Base-by-base conservation (phyloP, 208 protist species). In the Naegleria lovaniensis region DNA sequence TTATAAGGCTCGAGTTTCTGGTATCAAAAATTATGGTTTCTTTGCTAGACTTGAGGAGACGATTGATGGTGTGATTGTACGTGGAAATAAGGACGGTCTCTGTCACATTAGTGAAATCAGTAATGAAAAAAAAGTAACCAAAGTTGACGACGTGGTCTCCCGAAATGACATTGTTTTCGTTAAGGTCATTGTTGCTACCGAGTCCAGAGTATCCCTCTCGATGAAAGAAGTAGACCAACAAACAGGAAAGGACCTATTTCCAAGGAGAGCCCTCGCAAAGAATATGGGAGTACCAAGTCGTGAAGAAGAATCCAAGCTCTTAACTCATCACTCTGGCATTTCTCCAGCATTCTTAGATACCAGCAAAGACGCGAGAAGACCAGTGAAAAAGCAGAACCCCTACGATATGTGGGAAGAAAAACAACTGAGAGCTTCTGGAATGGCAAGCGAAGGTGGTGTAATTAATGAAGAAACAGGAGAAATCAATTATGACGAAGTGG, bases 211-310 rank as follows among this genome's bases (percentile, higher is more conserved):
- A 22, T 90, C 87, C 40, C 91, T 98, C 15, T 94, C 92, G 33
- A 96, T 97, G 95, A 95, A 94, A 43, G 95, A 97, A 67, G 95
- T 97, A 5, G 96, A 98, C 91, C 97, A 98, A 91, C 16, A 38
- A 16, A 95, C 93, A 40, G 93, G 94, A 29, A 83, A 91, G 13
- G 93, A 94, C 85, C 85, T 94, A 15, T 75, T 51, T 25, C 92
- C 91, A 51, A 36, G 91, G 7, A 55, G 11, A 13, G 51, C 40
- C 40, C 55, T 39, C 29, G 9, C 76, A 16, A 43, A 41, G 6
- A 51, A 86, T 67, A 19, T 7, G 38, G 7, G 11, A 67, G 41
- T 22, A n/a, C 25, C 25, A 15, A 36, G 39, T 3, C 6, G 16
- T 29, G 33, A 59, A 36, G 91, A 83, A 9, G 91, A 83, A 16